phyloP scores from a whole-genome alignment of 495 filamentous ascomycete species.

The Parmelia sp. region DNA sequence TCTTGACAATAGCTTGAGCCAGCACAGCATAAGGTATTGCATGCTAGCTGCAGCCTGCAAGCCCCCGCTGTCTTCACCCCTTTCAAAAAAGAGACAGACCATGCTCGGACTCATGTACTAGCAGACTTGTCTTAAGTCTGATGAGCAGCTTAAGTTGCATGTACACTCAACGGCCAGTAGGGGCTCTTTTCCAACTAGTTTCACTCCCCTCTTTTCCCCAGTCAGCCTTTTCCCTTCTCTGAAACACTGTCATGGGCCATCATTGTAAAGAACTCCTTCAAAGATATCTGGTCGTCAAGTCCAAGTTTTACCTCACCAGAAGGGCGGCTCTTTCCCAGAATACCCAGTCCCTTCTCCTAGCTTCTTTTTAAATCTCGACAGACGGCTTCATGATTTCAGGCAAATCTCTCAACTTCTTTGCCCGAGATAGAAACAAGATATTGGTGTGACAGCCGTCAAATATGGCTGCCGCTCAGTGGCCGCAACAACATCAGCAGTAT shows the following conservation, averaged over 20 bases:
- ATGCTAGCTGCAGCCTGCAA: background rate
- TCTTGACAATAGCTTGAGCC: background rate
- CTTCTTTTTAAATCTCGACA: background rate
- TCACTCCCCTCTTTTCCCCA: background rate
- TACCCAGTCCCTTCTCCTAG: background rate
- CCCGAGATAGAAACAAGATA: background rate
- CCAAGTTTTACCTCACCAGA: background rate
- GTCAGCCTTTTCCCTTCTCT: background rate
- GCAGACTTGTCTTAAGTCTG: background rate
- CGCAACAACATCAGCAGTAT: constrained; percentile 21
- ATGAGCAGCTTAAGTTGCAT: background rate
- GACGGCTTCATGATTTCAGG: background rate
- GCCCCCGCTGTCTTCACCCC: background rate
- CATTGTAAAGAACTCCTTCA: background rate
- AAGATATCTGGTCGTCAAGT: background rate
- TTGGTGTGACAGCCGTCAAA: background rate
- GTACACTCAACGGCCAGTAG: background rate
- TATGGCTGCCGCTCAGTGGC: constrained; percentile 13
- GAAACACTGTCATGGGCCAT: background rate
- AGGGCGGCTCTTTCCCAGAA: background rate
- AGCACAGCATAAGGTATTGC: background rate
- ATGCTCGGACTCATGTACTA: background rate
- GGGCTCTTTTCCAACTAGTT: background rate
- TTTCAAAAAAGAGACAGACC: background rate
- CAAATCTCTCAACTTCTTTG: background rate